Base-by-base conservation (phyloP, 768 basidiomycete species). In the Mycena amicta region DNA sequence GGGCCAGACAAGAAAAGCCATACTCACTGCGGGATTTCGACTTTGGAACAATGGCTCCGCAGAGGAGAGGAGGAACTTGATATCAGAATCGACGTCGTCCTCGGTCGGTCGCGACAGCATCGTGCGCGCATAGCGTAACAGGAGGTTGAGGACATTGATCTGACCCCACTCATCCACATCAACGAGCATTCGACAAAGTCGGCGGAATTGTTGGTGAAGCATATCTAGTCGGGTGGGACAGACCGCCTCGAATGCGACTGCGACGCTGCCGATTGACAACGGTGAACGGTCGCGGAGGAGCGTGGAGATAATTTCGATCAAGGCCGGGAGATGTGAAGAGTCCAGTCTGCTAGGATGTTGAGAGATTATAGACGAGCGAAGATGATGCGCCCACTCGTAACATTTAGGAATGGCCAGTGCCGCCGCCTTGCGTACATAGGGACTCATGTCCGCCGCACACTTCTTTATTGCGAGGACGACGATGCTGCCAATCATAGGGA, bases 91-190 rank as follows among this genome's bases (percentile, higher is more conserved):
- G 13, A 90, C 68, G 43, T 93, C 88, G 57, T 85, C 83, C 15
- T 60, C 63, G 1, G 71, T 72, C 11, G 92, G 88, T 60, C 86
- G 78, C 2, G 84, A 82, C 29, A 97, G 79, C 93, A 96, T 95
- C 0, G 81, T 83, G 51, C 95, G 77, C 2, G 85, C 91, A 69
- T 99, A 99, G 57, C 91, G 78, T 55, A 87, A 73, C 29, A 99
- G 80, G 15, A 98, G 78, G 43, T 88, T 82, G 59, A 96, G 78
- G 20, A 94, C 72, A 46, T 88, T 84, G 5, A 90, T 84, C 71
- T 98, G 97, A 0, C 94, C 95, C 97, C 97, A 99, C 70, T 97
- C 96, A 66, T 99, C 97, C 3, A 89, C 87, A 66, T 99, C 95
- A 30, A 93, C 81, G 2, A 98, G 76, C n/a, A 90, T 77, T 41